Evolutionary conservation across 2,329 filamentous ascomycete species (phyloP), one percentile per base, ranked within the genome.

Genomic region (Beauveria sp.): DNA sequence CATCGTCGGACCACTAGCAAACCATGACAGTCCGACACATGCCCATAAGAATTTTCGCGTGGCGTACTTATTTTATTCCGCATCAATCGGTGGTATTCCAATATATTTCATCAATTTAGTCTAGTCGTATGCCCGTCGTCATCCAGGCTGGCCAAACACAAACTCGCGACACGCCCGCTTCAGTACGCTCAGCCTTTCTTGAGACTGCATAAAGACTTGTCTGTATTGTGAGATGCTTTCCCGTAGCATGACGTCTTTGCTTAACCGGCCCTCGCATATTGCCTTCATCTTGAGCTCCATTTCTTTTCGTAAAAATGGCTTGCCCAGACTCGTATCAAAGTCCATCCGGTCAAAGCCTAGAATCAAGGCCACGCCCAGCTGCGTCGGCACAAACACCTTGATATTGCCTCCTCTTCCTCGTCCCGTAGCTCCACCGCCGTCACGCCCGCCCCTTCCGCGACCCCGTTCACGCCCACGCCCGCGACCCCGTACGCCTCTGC

Each of bases 231-330:
- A 84, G 61, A 99, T 79, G 71, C 89, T 96, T 73, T 96, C 88
- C 60, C 87, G 82, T 48, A 99, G 83, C 52, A 99, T 90, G 22
- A 85, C 83, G 60, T 84, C 82, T 69, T 86, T 88, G 40, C 88
- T 90, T 66, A 86, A 89, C 57, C 84, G 86, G 28, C 95, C 95
- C 63, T 93, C 92, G 75, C 95, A 98, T 62, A 99, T 97, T 62
- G 90, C 91, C 72, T 93, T 95, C 93, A 99, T 97, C 73, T 92
- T 91, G 64, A 91, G 77, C 75, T 99, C 95, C 91, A 97, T 97
- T 80, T 99, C 92, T 75, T 98, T 98, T 62, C 95, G 88, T 64
- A 99, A 79, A 72, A 98, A 98, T 0, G 95, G 95, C 75, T 98
- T 98, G 72, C 92, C 91, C 56, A 99, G 83, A 70, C 92, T 97